These are phyloP conservation scores for Dipteronia dyeriana DNA, from an alignment of 345 rosid genomes.

Conservation along the genomic window DNA sequence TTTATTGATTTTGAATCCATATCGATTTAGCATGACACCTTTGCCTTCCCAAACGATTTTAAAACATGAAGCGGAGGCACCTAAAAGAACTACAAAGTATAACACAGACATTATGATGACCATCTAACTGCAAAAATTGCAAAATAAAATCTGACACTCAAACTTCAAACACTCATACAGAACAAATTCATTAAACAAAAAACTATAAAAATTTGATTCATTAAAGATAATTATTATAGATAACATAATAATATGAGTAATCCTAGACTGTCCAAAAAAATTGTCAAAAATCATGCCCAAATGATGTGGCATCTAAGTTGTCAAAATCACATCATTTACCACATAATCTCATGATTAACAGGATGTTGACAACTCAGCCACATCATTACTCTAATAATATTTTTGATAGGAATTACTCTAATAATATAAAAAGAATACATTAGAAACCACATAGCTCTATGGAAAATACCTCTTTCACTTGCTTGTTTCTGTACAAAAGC, in stretches of 20 bases:
- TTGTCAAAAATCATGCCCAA: no score
- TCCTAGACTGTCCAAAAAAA: no score
- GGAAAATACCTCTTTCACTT: conserved; percentile 62
- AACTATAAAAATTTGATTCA: not conserved
- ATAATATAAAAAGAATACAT: conserved; percentile 8
- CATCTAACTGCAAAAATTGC: not conserved
- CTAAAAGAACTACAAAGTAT: not conserved
- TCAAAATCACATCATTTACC: no score
- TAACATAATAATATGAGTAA: not conserved
- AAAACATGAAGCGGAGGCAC: not conserved
- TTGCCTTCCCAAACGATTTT: conserved; percentile 2
- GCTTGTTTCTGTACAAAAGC: conserved; percentile 63
- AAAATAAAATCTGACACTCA: not conserved
- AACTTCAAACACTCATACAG: conserved; percentile 1
- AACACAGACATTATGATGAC: not conserved
- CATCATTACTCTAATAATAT: no score
- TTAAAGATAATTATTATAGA: not conserved
- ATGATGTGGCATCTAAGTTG: no score
- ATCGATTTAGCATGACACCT: not conserved
- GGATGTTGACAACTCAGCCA: no score
- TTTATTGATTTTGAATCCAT: not conserved
- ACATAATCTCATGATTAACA: no score
- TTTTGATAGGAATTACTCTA: no score
- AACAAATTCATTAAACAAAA: conserved; percentile 4
- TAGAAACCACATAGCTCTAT: conserved; percentile 8